Evolutionary conservation across 2,329 filamentous ascomycete genomes (phyloP).

Genomic region (Coniochaeta hoffmannii): DNA sequence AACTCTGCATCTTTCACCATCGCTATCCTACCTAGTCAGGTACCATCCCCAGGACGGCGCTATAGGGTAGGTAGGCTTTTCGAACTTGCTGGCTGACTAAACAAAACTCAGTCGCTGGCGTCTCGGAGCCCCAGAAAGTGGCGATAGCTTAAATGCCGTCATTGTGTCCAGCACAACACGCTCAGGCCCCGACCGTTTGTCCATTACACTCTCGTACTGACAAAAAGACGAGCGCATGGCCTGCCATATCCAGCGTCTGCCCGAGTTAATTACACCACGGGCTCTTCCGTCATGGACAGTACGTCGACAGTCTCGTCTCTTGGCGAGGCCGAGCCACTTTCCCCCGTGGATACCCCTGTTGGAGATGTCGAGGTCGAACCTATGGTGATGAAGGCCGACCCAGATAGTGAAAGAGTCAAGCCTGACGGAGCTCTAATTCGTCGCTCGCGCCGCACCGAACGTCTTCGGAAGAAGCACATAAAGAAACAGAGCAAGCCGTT

Average conservation of each 20-base stretch:
- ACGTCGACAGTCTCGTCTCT: not conserved
- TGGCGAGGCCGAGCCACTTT: not conserved
- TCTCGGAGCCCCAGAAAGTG: not conserved
- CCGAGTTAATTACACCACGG: too few relatives aligned
- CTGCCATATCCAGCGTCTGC: too few relatives aligned
- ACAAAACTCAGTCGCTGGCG: not conserved
- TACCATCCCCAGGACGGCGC: not conserved
- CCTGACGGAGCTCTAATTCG: not conserved
- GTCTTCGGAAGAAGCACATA: not conserved
- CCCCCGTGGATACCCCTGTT: not conserved
- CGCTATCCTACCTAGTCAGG: too few relatives aligned
- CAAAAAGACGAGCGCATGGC: too few relatives aligned
- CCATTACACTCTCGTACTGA: not conserved
- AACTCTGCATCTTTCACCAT: too few relatives aligned
- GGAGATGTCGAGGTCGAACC: not conserved
- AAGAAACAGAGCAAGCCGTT: not conserved
- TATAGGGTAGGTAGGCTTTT: not conserved
- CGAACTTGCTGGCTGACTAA: not conserved
- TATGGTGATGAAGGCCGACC: not conserved
- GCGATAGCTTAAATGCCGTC: not conserved
- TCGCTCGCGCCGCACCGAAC: not conserved
- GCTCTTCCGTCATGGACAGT: constrained; percentile 12
- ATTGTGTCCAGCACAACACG: not conserved
- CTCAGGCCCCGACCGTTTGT: not conserved
- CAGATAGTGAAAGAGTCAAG: not conserved